Percentiles rank a stretch among this genome's conserved stretches.
These are phyloP conservation scores for Dipteronia dyeriana DNA, from an alignment of 345 rosid species.

Conservation along the genomic window DNA sequence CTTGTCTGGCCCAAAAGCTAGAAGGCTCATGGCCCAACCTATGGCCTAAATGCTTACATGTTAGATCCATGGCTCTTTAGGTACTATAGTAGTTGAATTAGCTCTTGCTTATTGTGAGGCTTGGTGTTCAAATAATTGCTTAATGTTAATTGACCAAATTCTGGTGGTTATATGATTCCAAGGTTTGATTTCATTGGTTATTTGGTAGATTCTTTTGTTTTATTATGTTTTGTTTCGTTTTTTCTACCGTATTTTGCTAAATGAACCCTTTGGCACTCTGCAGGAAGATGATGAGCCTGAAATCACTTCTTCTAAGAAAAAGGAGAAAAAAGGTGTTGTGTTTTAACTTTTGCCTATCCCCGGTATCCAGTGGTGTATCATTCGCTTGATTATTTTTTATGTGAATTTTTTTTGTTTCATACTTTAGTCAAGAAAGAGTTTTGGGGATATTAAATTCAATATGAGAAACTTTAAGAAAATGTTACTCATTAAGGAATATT, in stretches of 20 bases:
- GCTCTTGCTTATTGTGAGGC: neutral
- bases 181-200: neutral
- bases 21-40: neutral
- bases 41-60: constrained; percentile 5
- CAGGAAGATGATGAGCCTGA: constrained; percentile 59
- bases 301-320: constrained; percentile 33
- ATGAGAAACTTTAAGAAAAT: constrained; percentile 10
- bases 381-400: neutral
- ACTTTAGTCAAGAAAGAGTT: neutral
- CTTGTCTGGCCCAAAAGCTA: neutral
- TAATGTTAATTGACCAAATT: neutral
- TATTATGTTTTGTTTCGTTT: neutral
- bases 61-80: neutral
- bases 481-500: neutral
- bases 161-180: neutral
- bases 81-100: neutral
- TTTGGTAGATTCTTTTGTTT: neutral
- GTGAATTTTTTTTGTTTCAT: neutral
- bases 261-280: constrained; percentile 22
- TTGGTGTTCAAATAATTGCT: neutral
- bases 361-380: neutral
- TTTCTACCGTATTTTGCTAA: constrained; percentile 7
- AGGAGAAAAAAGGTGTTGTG: constrained; percentile 49
- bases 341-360: neutral
- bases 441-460: neutral